Evolutionary conservation across 1,139 yeast genomes (phyloP), one percentile per base, ranked within the genome.

Genomic region (Nakaseomyces uthaithaninus): DNA sequence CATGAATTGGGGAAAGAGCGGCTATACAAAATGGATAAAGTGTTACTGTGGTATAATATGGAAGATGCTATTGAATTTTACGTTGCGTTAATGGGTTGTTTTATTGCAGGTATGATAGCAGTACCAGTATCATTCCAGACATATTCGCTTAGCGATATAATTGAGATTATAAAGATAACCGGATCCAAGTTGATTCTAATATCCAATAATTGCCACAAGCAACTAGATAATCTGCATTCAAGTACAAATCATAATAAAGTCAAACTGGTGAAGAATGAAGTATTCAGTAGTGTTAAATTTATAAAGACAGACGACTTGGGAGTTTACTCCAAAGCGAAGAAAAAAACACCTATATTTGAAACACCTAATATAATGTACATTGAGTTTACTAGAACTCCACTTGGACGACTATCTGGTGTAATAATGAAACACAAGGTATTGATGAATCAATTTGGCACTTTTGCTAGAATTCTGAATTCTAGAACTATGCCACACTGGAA

Each of bases 271-370:
- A 14, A 71, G 67, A 49, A 77, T 72, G 59, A 52, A 2, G 50
- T 57, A 22, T 59, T 60, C 37, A 43, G 51, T 14, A 48, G 50
- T 22, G 69, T 80, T 40, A 75, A 74, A 10, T 76, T 85, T 59
- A 80, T 95, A 85, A 79, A 78, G 58, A 89, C 97, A 0, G 81
- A 85, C 24, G 97, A 89, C 52, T 73, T 91, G 64, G 97, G 97
- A 0, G 64, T 75, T 0, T 79, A 74, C 48, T 70, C 75, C 1
- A 72, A 76, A 24, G 72, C 77, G n/a, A 75, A 72, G 45, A 71
- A 74, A 44, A 77, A 71, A 49, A 78, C 63, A 54, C 95, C 86
- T 1, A 74, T 81, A 0, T 61, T 77, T 30, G 83, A 79, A 48
- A 73, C 77, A 18, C 78, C 84, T 6, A 94, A 85, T 55, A 66